phyloP scores from a whole-genome alignment of 768 basidiomycete species.

The Mycena amicta region DNA sequence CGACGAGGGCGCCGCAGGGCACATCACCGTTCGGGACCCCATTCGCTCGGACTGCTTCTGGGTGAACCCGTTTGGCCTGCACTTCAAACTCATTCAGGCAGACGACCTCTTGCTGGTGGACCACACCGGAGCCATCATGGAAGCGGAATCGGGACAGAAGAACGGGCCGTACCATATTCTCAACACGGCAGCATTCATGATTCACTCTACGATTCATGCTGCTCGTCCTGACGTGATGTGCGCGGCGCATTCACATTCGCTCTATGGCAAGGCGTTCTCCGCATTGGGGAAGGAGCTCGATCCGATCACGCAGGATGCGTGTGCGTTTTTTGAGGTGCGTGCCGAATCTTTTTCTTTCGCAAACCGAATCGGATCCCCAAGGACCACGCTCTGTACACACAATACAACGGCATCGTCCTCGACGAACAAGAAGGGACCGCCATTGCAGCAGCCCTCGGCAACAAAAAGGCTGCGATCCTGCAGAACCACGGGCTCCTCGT shows the following conservation, averaged over 20 bases:
- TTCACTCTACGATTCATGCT: slow-evolving; percentile 46
- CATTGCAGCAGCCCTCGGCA: slow-evolving; percentile 46
- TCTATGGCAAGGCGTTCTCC: slow-evolving; percentile 52
- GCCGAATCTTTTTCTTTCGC: neutral
- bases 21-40: slow-evolving; percentile 53
- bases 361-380: neutral
- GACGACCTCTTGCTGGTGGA: slow-evolving; percentile 48
- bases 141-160: slow-evolving; percentile 29
- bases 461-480: slow-evolving; percentile 44
- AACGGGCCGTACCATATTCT: slow-evolving; percentile 24
- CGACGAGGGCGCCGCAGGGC: slow-evolving; percentile 51
- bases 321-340: slow-evolving; percentile 40
- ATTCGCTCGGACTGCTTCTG: slow-evolving; percentile 46
- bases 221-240: slow-evolving; percentile 52
- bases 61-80: slow-evolving; percentile 52
- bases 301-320: slow-evolving; percentile 47
- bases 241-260: slow-evolving; percentile 51
- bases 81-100: slow-evolving; percentile 49
- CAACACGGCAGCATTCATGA: slow-evolving; percentile 37
- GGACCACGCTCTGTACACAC: slow-evolving; percentile 44
- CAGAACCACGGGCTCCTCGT: slow-evolving; percentile 47
- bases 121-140: slow-evolving; percentile 30
- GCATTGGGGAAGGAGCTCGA: slow-evolving; percentile 45
- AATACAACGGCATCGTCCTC: slow-evolving; percentile 53
- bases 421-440: slow-evolving; percentile 45